Evolutionary conservation across 1,139 yeast species (phyloP).

Genomic region (Taphrina betulina): DNA sequence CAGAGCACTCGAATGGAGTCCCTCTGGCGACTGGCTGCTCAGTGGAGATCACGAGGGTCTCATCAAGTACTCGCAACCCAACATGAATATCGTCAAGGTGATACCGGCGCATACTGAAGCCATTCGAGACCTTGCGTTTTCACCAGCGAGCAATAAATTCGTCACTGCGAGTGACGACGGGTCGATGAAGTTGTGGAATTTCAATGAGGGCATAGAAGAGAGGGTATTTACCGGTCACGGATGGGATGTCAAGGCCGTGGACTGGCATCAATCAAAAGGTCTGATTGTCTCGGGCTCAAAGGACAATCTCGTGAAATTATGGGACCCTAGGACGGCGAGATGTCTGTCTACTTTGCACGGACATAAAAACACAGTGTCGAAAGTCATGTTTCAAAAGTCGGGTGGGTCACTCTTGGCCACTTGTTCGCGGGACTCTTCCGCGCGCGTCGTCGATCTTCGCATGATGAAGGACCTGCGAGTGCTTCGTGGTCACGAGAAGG

Average conservation of each 20-base stretch:
- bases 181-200: conserved; percentile 86
- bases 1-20: conserved; percentile 74
- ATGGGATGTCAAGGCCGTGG: conserved; percentile 97
- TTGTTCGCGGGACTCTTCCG: conserved; percentile 82
- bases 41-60: conserved; percentile 92
- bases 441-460: conserved; percentile 80
- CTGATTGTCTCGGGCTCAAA: conserved; percentile 68
- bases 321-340: conserved; percentile 89
- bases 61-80: conserved; percentile 96
- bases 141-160: conserved; percentile 86
- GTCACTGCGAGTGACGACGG: conserved; percentile 77
- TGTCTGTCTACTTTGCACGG: conserved; percentile 83
- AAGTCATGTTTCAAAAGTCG: conserved; percentile 70
- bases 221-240: conserved; percentile 83
- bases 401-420: conserved; percentile 77
- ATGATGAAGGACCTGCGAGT: conserved; percentile 74
- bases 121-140: conserved; percentile 76
- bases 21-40: conserved; percentile 89
- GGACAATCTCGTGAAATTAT: conserved; percentile 84
- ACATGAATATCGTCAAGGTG: conserved; percentile 91
- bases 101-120: conserved; percentile 72
- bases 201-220: conserved; percentile 85
- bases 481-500: conserved; percentile 78
- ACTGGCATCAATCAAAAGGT: conserved; percentile 92
- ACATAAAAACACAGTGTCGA: conserved; percentile 87